Conservation (phyloP, 805 yeast genomes). For the Yarrowia keelungensis region DNA sequence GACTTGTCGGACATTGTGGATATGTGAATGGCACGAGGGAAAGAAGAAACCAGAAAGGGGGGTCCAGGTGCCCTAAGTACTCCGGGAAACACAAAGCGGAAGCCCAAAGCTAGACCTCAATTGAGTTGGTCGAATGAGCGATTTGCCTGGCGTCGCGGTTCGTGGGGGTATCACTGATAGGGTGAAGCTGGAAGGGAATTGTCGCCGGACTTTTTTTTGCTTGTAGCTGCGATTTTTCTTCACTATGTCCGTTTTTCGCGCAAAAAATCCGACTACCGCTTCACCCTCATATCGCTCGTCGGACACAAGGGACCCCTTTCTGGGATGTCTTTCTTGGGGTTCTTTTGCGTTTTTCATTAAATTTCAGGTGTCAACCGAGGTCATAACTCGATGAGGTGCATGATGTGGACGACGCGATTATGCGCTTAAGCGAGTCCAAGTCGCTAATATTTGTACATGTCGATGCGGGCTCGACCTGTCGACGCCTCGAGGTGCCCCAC, state of each 20-base stretch:
- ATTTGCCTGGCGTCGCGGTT: conserved; percentile 6
- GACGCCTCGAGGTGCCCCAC: neutral
- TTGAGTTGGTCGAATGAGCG: conserved; percentile 38
- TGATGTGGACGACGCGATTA: conserved; percentile 33
- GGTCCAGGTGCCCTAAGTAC: conserved; percentile 28
- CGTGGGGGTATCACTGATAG: neutral
- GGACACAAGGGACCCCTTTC: conserved; percentile 35
- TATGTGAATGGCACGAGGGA: conserved; percentile 27
- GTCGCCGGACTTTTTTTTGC: neutral
- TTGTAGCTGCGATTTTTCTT: neutral
- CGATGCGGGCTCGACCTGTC: neutral
- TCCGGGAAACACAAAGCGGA: conserved; percentile 32
- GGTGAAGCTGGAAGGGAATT: neutral
- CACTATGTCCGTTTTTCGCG: neutral
- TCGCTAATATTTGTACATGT: conserved; percentile 3
- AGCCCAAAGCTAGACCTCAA: conserved; percentile 23
- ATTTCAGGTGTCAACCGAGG: conserved; percentile 37
- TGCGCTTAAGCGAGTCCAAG: conserved; percentile 33
- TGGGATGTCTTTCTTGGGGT: neutral
- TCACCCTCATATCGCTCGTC: neutral
- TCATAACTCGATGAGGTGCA: conserved; percentile 39
- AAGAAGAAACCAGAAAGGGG: conserved; percentile 7
- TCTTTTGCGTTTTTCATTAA: conserved; percentile 24
- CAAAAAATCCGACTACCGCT: too few relatives aligned
- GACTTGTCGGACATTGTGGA: conserved; percentile 37